Evolutionary conservation across 306 rosid genomes (phyloP).

Genomic region (Glycine latifolia): DNA sequence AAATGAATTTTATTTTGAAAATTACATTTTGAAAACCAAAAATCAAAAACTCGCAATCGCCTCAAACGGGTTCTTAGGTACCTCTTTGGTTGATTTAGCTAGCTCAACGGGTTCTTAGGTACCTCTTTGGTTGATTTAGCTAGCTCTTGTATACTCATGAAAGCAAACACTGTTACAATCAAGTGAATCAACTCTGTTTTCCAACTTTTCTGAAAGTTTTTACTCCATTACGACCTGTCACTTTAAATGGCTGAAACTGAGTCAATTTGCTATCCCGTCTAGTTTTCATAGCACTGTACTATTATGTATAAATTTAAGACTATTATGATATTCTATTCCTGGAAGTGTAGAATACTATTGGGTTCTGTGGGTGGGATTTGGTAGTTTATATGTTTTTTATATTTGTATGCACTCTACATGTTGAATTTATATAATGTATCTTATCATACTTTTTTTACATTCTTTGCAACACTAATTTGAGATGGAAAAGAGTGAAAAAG

Average conservation of each 20-base stretch:
- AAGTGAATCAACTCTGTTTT: not conserved
- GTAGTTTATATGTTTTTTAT: slow-evolving; percentile 10
- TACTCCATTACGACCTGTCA: not conserved
- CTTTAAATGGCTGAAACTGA: slow-evolving; percentile 1
- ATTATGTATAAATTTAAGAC: not conserved
- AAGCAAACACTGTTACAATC: not conserved
- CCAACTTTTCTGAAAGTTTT: not conserved
- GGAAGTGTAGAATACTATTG: not conserved
- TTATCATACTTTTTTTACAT: not conserved
- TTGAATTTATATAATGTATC: slow-evolving; percentile 13
- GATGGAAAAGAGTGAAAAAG: slow-evolving; percentile 2
- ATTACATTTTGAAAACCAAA: too few relatives aligned
- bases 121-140: not conserved
- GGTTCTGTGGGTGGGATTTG: not conserved
- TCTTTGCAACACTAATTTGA: slow-evolving; percentile 24
- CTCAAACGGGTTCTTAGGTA: not conserved
- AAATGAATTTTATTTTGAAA: too few relatives aligned
- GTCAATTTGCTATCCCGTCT: not conserved
- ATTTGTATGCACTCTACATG: not conserved
- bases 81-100: not conserved
- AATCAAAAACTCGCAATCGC: too few relatives aligned
- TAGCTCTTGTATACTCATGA: not conserved
- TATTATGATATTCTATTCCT: slow-evolving; percentile 5
- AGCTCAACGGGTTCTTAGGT: too few relatives aligned
- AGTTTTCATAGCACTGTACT: not conserved